phyloP scores from a whole-genome alignment of 768 basidiomycete species.

The Boletus tomentosulus region DNA sequence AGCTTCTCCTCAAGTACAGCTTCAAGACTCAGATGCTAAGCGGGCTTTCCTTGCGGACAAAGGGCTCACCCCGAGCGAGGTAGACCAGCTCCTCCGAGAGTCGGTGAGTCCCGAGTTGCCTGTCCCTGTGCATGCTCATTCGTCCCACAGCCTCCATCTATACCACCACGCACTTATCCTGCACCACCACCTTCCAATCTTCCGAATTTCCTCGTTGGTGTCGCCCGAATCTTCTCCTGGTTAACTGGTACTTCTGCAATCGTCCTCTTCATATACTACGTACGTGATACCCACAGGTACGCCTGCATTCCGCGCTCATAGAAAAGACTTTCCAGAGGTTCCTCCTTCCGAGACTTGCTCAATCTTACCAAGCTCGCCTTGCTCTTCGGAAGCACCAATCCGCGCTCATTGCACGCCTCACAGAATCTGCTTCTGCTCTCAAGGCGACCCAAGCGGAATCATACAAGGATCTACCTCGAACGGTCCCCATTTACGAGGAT shows the following conservation, averaged over 20 bases:
- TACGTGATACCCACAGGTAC: conserved; percentile 30
- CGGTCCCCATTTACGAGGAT: conserved; percentile 48
- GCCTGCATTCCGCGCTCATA: conserved; percentile 4
- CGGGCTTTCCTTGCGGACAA: conserved; percentile 66
- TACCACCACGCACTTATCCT: conserved; percentile 75
- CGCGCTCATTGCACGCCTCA: conserved; percentile 50
- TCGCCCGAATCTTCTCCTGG: conserved; percentile 61
- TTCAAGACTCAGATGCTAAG: conserved; percentile 54
- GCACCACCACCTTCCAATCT: conserved; percentile 64
- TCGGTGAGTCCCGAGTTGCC: conserved; percentile 37
- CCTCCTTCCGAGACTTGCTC: conserved; percentile 61
- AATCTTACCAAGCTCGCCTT: conserved; percentile 55
- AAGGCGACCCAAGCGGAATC: conserved; percentile 53
- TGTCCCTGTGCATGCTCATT: conserved; percentile 5
- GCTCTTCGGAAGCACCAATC: conserved; percentile 60
- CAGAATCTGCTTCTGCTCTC: conserved; percentile 50
- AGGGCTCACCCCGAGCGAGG: conserved; percentile 59
- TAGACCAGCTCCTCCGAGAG: conserved; percentile 54
- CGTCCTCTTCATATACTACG: conserved; percentile 62
- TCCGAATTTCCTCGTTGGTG: conserved; percentile 60
- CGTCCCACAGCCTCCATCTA: conserved; percentile 35
- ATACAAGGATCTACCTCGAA: conserved; percentile 54
- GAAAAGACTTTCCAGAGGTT: conserved; percentile 46
- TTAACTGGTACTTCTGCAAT: conserved; percentile 58
- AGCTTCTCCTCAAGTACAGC: conserved; percentile 56